phyloP scores from a whole-genome alignment of 2,329 filamentous ascomycete species.

The Aspergillus neotritici region DNA sequence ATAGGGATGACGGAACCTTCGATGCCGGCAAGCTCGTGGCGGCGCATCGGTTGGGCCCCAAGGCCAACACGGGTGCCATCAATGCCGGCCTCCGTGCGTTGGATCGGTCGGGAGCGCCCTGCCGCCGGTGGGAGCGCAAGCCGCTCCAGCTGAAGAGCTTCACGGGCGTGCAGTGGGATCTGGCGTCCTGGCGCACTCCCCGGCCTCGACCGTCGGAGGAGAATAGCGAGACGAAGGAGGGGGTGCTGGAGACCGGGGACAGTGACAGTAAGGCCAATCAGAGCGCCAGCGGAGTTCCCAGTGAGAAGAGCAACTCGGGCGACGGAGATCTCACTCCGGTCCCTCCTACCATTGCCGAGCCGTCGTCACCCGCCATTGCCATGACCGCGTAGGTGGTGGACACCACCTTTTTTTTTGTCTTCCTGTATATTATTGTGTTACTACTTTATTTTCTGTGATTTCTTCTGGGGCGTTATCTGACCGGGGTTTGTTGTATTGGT shows the following conservation, averaged over 20 bases:
- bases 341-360: conserved; percentile 45
- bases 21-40: conserved; percentile 36
- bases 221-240: conserved; percentile 54
- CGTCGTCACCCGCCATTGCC: conserved; percentile 46
- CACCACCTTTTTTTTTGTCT: conserved; percentile 6
- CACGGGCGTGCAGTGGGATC: conserved; percentile 76
- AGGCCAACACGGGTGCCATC: conserved; percentile 94
- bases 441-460: conserved; percentile 1
- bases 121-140: conserved; percentile 83
- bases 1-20: conserved; percentile 47
- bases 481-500: conserved; percentile 9
- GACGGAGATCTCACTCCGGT: conserved; percentile 44
- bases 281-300: conserved; percentile 51
- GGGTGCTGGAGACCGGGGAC: conserved; percentile 51
- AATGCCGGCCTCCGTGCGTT: conserved; percentile 92
- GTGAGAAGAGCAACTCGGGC: conserved; percentile 56
- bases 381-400: conserved; percentile 31
- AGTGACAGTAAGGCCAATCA: conserved; percentile 54
- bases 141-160: conserved; percentile 85
- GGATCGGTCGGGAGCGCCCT: conserved; percentile 85
- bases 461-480: conserved; percentile 5
- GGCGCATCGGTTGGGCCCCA: conserved; percentile 82
- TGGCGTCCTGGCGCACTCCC: conserved; percentile 71
- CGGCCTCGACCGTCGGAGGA: conserved; percentile 43
- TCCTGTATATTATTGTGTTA: conserved; percentile 25